Evolutionary conservation across 2,329 filamentous ascomycete species (phyloP).

Genomic region (Phaeosphaeriaceae sp.): DNA sequence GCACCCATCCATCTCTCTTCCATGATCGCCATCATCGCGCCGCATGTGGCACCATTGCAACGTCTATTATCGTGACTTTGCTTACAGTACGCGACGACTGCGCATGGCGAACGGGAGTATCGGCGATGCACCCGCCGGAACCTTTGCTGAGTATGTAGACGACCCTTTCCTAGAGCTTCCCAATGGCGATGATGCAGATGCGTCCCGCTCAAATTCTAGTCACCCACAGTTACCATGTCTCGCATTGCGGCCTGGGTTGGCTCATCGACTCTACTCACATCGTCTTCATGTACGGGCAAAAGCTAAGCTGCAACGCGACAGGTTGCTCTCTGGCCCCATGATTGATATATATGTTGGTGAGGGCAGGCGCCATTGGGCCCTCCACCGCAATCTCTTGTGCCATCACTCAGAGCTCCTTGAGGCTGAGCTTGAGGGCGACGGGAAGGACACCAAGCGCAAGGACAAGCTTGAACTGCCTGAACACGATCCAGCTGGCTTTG

Average conservation of each 20-base stretch:
- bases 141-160: conserved; percentile 60
- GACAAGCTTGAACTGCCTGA: conserved; percentile 56
- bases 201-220: conserved; percentile 10
- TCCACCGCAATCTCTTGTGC: conserved; percentile 60
- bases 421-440: conserved; percentile 47
- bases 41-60: conserved; percentile 46
- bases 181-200: conserved; percentile 7
- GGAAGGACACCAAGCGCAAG: conserved; percentile 38
- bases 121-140: conserved; percentile 54
- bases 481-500: conserved; percentile 59
- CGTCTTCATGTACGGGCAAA: conserved; percentile 48
- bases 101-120: conserved; percentile 57
- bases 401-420: conserved; percentile 59
- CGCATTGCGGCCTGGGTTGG: conserved; percentile 41
- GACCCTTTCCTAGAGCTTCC: conserved; percentile 26
- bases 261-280: conserved; percentile 46
- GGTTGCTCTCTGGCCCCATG: conserved; percentile 60
- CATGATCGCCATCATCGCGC: conserved; percentile 36
- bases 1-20: conserved; percentile 9
- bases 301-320: conserved; percentile 57
- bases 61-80: conserved; percentile 50
- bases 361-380: conserved; percentile 55
- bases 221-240: conserved; percentile 23
- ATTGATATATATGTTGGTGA: conserved; percentile 60
- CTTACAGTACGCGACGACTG: conserved; percentile 52